Conservation (phyloP, 2,329 filamentous ascomycete species). For the Fusarium kyushuense region DNA sequence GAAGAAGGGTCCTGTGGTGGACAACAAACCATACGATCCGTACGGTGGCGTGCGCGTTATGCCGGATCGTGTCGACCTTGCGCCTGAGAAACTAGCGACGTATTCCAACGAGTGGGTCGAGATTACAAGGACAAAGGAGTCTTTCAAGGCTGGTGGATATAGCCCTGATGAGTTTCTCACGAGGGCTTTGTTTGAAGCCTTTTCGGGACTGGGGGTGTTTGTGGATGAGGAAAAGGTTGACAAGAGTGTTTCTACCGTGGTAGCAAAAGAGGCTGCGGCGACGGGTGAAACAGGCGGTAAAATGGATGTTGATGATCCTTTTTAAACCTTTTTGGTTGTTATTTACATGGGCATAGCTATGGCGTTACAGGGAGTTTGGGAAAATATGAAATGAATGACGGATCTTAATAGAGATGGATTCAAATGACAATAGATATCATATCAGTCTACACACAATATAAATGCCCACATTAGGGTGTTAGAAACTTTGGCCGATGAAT, state of each 20-base stretch:
- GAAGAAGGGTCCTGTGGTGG: slow-evolving; percentile 59
- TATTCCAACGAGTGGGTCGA: slow-evolving; percentile 84
- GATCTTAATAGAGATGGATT: slow-evolving; percentile 21
- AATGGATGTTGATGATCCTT: slow-evolving; percentile 65
- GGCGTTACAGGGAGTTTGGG: slow-evolving; percentile 41
- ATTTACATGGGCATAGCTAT: slow-evolving; percentile 39
- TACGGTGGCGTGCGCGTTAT: slow-evolving; percentile 81
- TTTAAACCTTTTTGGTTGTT: slow-evolving; percentile 45
- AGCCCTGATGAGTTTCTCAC: slow-evolving; percentile 84
- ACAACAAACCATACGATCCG: slow-evolving; percentile 85
- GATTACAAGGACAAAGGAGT: slow-evolving; percentile 71
- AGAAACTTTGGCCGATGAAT: too few species aligned
- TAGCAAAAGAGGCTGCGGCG: slow-evolving; percentile 54
- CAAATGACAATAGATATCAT: slow-evolving; percentile 3
- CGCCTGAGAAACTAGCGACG: slow-evolving; percentile 61
- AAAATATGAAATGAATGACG: slow-evolving; percentile 1
- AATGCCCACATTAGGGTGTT: not conserved
- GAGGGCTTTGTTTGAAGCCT: slow-evolving; percentile 86
- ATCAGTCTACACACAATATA: slow-evolving; percentile 3
- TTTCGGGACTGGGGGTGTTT: slow-evolving; percentile 88
- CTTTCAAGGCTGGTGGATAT: slow-evolving; percentile 83
- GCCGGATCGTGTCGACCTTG: slow-evolving; percentile 75
- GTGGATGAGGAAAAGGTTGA: slow-evolving; percentile 79
- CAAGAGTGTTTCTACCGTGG: slow-evolving; percentile 51
- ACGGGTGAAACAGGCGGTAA: slow-evolving; percentile 50